A percentile compares a stretch with the other conserved stretches of the same genome.
Conservation (phyloP, 2,329 filamentous ascomycete species). For the Achaetomium macrosporum region DNA sequence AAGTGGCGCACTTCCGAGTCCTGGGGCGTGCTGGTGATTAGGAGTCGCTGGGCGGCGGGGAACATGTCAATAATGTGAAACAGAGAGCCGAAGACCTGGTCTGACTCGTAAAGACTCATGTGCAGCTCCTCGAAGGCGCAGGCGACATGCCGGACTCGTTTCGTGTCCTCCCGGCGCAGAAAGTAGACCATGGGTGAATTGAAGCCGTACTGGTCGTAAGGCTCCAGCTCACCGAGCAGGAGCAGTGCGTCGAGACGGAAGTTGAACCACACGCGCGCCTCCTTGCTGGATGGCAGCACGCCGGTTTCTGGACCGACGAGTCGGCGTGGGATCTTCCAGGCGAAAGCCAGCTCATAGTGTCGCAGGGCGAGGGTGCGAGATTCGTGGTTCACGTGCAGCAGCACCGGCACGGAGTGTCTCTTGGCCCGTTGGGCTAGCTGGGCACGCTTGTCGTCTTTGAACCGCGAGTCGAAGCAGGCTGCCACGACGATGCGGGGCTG, state of each 20-base stretch:
- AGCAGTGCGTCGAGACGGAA: slow-evolving; percentile 42
- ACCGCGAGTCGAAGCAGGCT: slow-evolving; percentile 36
- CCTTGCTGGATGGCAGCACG: slow-evolving; percentile 28
- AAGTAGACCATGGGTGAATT: slow-evolving; percentile 46
- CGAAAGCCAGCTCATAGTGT: slow-evolving; percentile 43
- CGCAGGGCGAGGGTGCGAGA: slow-evolving; percentile 36
- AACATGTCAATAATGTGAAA: slow-evolving; percentile 46
- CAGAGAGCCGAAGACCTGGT: slow-evolving; percentile 42
- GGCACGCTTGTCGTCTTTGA: slow-evolving; percentile 24
- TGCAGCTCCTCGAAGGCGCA: slow-evolving; percentile 40
- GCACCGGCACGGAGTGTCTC: slow-evolving; percentile 31
- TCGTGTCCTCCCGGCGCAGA: slow-evolving; percentile 37
- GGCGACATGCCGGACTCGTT: slow-evolving; percentile 39
- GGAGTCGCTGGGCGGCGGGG: slow-evolving; percentile 30
- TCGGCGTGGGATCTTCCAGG: slow-evolving; percentile 41
- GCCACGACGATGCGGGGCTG: slow-evolving; percentile 41
- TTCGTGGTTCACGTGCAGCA: slow-evolving; percentile 42
- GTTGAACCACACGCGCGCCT: slow-evolving; percentile 43
- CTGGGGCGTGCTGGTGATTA: slow-evolving; percentile 37
- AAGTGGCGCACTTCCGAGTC: slow-evolving; percentile 30
- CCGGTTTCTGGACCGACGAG: slow-evolving; percentile 25
- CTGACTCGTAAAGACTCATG: slow-evolving; percentile 37
- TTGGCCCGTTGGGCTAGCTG: slow-evolving; percentile 18
- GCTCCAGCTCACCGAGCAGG: slow-evolving; percentile 44
- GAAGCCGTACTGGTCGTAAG: slow-evolving; percentile 41